Evolutionary conservation across 768 basidiomycete genomes (phyloP).

Genomic region (Termitomyces bulborhizus): DNA sequence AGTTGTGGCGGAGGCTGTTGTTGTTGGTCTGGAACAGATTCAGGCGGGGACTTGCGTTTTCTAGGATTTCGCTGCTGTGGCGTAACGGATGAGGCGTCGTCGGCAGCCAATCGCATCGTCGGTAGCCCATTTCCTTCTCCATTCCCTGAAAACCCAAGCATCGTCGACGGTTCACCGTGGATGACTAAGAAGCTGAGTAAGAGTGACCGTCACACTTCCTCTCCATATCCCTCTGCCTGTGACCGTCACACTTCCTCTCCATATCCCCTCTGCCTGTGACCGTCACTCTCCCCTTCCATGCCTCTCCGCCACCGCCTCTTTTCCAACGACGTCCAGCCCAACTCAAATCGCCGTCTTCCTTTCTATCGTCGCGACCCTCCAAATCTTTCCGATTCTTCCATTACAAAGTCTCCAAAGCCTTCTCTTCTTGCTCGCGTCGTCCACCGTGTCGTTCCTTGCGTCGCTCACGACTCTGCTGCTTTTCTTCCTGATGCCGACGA

Average conservation of each 20-base stretch:
- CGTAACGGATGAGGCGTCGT: conserved; percentile 39
- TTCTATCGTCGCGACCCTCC: too few relatives aligned
- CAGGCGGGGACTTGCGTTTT: conserved; percentile 61
- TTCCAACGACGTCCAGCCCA: too few relatives aligned
- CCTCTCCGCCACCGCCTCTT: conserved; percentile 9
- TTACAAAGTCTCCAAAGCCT: background rate
- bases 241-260: background rate
- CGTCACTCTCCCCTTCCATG: conserved; percentile 14
- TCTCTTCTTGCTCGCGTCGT: conserved; percentile 28
- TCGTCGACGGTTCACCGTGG: conserved; percentile 15
- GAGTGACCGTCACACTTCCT: conserved; percentile 7
- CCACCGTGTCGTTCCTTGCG: conserved; percentile 30
- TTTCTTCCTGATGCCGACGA: too few relatives aligned
- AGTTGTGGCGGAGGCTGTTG: conserved; percentile 26
- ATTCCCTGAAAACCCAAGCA: conserved; percentile 28
- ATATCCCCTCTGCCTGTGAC: background rate
- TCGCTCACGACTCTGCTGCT: background rate
- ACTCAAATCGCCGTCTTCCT: too few relatives aligned
- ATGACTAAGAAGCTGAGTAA: conserved; percentile 48
- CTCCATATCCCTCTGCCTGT: background rate
- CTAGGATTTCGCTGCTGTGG: conserved; percentile 36
- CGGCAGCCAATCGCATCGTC: conserved; percentile 32
- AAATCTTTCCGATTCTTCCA: too few relatives aligned
- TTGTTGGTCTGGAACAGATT: conserved; percentile 5
- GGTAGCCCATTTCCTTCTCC: conserved; percentile 10